Evolutionary conservation across 352 stramenopile species (phyloP), one percentile per base, ranked within the genome.

Genomic region (Pythium chondricola): DNA sequence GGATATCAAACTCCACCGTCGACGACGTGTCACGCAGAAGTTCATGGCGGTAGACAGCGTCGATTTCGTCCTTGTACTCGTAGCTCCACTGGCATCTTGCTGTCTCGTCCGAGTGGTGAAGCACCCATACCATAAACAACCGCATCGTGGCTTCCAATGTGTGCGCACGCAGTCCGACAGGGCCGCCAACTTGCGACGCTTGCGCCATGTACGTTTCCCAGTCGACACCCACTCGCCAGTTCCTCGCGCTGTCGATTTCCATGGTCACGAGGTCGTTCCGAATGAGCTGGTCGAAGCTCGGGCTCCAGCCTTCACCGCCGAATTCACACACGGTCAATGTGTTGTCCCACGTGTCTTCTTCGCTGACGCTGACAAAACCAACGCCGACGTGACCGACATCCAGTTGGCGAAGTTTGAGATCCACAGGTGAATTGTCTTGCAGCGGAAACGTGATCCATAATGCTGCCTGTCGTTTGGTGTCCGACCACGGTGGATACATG

Each of bases 121-220:
- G 39, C 8, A 79, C n/a, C 75, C 75, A 87, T 27, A 74, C 40
- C 75, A 87, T 87, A 40, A 83, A 43, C 8, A 66, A 48, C 9
- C 74, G 64, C 66, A 83, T 72, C 10, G 50, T 40, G 0, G 38
- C 41, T 6, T 38, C 32, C 52, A 61, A 2, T 43, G 51, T n/a
- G 18, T 50, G 17, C 39, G 24, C 20, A 3, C 20, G 16, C 17
- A 60, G 43, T 1, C 36, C 29, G 11, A 61, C 22, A 5, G 52
- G n/a, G 0, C 48, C 37, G 18, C 30, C 26, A 4, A 47, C 49
- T 13, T 33, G 32, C 16, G 44, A 68, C 5, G 22, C 35, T 16
- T 22, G 35, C 21, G 38, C 18, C 53, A 56, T 48, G 49, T 73
- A 80, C 5, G 41, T 43, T 2, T 32, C 39, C 70, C 68, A 87